These are phyloP conservation scores for Hemerocallis citrina DNA, from an alignment of 106 monocot genomes.

Conservation along the genomic window DNA sequence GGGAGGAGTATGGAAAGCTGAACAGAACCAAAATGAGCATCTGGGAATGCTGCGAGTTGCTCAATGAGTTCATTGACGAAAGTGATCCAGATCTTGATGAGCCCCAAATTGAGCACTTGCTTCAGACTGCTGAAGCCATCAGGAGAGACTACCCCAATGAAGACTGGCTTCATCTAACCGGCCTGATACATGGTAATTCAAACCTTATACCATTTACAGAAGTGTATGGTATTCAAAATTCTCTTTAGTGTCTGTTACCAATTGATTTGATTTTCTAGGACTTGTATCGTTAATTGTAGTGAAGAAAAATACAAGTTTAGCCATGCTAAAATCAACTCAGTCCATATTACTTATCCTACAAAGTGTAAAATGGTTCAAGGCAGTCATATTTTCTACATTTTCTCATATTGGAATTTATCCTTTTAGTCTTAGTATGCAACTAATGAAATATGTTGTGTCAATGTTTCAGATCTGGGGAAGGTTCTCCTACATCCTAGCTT, in stretches of 20 bases:
- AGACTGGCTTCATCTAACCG: conserved; percentile 49
- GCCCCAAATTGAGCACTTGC: conserved; percentile 52
- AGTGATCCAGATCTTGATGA: conserved; percentile 51
- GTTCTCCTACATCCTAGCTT: conserved; percentile 81
- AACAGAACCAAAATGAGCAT: conserved; percentile 45
- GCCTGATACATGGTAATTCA: conserved; percentile 39
- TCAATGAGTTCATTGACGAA: conserved; percentile 43
- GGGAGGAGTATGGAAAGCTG: conserved; percentile 36
- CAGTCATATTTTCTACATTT: too few relatives aligned
- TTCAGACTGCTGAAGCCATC: conserved; percentile 51
- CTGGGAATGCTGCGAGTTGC: conserved; percentile 44
- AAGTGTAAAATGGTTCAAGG: too few relatives aligned
- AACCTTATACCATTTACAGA: neutral
- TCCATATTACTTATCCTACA: neutral
- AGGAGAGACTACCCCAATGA: conserved; percentile 38
- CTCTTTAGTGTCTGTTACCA: too few relatives aligned
- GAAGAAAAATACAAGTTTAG: too few relatives aligned
- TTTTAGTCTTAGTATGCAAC: too few relatives aligned
- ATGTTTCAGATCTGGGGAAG: conserved; percentile 69
- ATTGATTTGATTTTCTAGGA: too few relatives aligned
- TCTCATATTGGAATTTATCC: too few relatives aligned
- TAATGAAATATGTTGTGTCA: neutral
- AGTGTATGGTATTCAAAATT: too few relatives aligned
- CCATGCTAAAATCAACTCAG: neutral
- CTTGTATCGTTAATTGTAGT: too few relatives aligned